These are phyloP conservation scores for Vaccinium darrowii DNA, from an alignment of 148 eudicot genomes.

Conservation along the genomic window DNA sequence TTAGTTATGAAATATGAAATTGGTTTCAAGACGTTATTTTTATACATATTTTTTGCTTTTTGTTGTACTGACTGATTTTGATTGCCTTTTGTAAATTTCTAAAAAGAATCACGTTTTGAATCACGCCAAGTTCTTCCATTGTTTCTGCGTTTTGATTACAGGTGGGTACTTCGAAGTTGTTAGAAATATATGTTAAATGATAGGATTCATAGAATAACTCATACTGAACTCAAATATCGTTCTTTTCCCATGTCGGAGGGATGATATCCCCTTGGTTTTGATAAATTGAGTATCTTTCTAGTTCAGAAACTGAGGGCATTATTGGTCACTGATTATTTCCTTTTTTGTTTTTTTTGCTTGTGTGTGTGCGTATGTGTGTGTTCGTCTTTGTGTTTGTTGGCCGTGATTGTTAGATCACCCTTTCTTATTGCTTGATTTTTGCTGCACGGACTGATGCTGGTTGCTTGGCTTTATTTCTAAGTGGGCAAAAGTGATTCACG, in stretches of 20 bases:
- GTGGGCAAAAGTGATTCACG: neutral
- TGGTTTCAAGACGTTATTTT: neutral
- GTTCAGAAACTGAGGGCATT: neutral
- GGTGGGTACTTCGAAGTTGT: neutral
- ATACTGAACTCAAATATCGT: neutral
- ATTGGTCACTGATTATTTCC: neutral
- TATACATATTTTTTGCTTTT: neutral
- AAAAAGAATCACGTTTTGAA: neutral
- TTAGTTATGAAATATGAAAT: neutral
- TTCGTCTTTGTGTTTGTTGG: neutral
- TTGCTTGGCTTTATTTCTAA: neutral
- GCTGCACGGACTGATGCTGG: neutral
- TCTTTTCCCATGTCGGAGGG: neutral
- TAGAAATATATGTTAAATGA: neutral
- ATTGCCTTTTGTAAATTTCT: neutral
- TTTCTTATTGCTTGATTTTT: neutral
- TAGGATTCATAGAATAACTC: neutral
- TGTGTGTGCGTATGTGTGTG: neutral
- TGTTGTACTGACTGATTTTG: constrained; percentile 4
- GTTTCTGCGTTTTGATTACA: neutral
- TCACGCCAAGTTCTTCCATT: neutral
- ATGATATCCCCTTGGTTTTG: neutral
- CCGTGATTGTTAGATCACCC: neutral
- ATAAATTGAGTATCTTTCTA: neutral
- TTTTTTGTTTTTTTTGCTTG: neutral